Evolutionary conservation across 805 yeast species (phyloP), one percentile per base, ranked within the genome.

Genomic region (Ogataea trehalophila): DNA sequence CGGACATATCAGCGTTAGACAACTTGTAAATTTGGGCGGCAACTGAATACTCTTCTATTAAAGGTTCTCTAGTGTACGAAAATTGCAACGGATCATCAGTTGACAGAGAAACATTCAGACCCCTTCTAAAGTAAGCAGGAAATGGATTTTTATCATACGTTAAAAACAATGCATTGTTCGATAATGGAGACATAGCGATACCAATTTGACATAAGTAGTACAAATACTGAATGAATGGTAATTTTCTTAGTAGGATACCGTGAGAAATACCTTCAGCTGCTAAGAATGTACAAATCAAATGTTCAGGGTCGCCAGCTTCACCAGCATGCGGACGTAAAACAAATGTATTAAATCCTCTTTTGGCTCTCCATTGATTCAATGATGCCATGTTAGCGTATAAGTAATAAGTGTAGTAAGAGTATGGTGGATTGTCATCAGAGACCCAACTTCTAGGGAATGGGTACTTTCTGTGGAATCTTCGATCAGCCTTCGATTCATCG

Each of bases 251-350:
- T 51, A 92, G 67, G 46, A 94, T 95, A 48, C 99, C 99, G 65
- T 94, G 99, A 13, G 95, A 87, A 50, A 94, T 94, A 44, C 95
- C 88, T 61, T 92, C 95, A 1, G 97, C 83, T 1, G 94, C 80
- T 59, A 94, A 69, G 60, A 86, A 94, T 1, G 99, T 91, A 43
- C 91, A 78, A 40, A 91, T 87, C 61, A 95, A 74, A 71, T 94
- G 99, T 61, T 94, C 98, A 1, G 98, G 97, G 62, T 94, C 99
- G 50, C 99, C 99, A n/a, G 99, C 99, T 68, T 94, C 99, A 53
- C 99, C 99, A 57, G 96, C 88, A 67, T 94, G 99, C 4, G 99
- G 99, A 60, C 99, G 79, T 58, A 94, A 72, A n/a, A 89, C 95
- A 68, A 94, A 84, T 0, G 97, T 91, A 65, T 87, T 91, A 68